Evolutionary conservation across 164 flowering plant genomes (phyloP), one percentile per base, ranked within the genome.

Genomic region (Houttuynia cordata): DNA sequence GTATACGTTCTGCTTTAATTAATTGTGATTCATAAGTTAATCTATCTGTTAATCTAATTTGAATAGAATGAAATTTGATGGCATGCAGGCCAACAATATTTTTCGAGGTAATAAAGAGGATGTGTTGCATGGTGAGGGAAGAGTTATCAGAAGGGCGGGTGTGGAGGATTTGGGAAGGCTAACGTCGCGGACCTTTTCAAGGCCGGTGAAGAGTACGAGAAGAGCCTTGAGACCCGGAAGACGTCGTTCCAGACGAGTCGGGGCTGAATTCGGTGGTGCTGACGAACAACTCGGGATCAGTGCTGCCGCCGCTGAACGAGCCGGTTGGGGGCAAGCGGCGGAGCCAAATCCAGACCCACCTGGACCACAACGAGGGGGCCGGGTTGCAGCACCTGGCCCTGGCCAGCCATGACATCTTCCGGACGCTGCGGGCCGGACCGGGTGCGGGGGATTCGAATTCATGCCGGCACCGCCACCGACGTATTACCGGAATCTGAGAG

Each of bases 401-500:
- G 68, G 64, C 67, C 61, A 75, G 72, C 47, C 81, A 81, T 65
- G 83, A 90, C 58, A 84, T 90, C 10, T 90, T 90, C 69, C 57
- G 74, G 73, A 90, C 97, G 0, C 59, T 90, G 73, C 75, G 87
- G 73, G 92, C 87, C 75, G 92, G 61, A 83, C 82, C 61, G 68
- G 71, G 19, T 66, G 82, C 2, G 97, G 95, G 1, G 97, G 97
- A 30, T 90, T 90, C 60, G 88, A 87, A 60, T 90, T 90, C 62
- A 87, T 90, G 97, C 95, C 95, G 10, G 66, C 92, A n/a, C 92
- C 97, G 7, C 95, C 97, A 25, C 85, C 86, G 10, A 90, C 92
- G 0, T 90, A 90, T 57, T 90, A 87, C 64, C 62, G 67, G 77
- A 87, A 87, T 58, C 57, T 90, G 79, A 81, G 77, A 85, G 70